phyloP scores from a whole-genome alignment of 106 monocot species.

The Triglochin maritima region DNA sequence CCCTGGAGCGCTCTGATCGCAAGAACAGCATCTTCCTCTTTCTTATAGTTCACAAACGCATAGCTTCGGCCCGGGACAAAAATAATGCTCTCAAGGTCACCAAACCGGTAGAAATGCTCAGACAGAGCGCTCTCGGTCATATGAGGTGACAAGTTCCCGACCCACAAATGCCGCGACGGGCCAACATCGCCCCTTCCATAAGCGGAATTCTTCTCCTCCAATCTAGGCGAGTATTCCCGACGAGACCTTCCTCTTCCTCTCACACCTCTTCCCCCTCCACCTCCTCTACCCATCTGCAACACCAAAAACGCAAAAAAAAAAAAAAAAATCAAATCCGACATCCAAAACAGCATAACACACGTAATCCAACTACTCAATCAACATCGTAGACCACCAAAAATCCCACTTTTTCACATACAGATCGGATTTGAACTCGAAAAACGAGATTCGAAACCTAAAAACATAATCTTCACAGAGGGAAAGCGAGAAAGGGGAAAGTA shows the following conservation, averaged over 20 bases:
- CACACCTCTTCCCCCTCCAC: constrained; percentile 21
- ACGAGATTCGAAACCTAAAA: too few species aligned
- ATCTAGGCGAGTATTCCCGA: constrained; percentile 19
- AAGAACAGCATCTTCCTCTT: constrained; percentile 56
- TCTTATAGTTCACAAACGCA: constrained; percentile 71
- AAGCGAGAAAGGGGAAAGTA: constrained; percentile 1
- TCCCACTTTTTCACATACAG: too few species aligned
- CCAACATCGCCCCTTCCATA: constrained; percentile 38
- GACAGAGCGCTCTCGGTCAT: constrained; percentile 34
- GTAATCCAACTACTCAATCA: too few species aligned
- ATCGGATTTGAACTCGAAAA: too few species aligned
- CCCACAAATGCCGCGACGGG: constrained; percentile 81
- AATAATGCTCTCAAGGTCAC: constrained; percentile 56
- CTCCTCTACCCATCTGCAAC: constrained; percentile 16
- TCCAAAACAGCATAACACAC: too few species aligned
- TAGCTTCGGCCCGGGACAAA: constrained; percentile 53
- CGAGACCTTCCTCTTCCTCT: constrained; percentile 29
- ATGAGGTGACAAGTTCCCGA: constrained; percentile 55
- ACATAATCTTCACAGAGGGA: not conserved
- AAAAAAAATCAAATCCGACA: too few species aligned
- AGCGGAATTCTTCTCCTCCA: constrained; percentile 32
- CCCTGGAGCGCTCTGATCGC: constrained; percentile 68
- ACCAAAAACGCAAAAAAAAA: not conserved
- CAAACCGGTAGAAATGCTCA: constrained; percentile 66
- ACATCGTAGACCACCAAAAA: too few species aligned